These are phyloP conservation scores for Pyrus bretschneideri DNA, from an alignment of 306 rosid genomes.

Conservation along the genomic window DNA sequence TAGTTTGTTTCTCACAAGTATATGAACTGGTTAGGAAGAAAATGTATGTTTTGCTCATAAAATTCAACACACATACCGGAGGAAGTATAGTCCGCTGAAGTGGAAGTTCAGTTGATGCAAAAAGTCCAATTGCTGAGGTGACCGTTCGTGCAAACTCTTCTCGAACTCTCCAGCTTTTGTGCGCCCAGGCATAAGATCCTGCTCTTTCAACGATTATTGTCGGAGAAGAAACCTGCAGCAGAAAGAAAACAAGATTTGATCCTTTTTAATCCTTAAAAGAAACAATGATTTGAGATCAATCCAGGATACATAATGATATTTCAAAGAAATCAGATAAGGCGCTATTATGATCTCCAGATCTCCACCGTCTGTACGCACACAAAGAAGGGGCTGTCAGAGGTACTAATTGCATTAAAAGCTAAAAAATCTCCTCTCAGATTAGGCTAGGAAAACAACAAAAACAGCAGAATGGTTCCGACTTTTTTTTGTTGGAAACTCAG, in stretches of 20 bases:
- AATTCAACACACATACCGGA: conserved; percentile 51
- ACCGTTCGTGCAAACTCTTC: conserved; percentile 96
- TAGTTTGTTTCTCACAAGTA: conserved; percentile 7
- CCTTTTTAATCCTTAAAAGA: neutral
- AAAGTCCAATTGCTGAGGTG: conserved; percentile 87
- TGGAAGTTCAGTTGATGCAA: conserved; percentile 85
- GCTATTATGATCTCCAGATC: neutral
- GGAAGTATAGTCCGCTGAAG: conserved; percentile 93
- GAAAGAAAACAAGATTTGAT: neutral
- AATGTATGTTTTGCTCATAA: conserved; percentile 1
- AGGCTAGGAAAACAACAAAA: neutral
- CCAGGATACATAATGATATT: no score
- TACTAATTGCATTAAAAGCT: neutral
- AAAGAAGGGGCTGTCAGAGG: neutral
- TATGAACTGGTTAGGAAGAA: neutral
- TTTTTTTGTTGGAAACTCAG: neutral
- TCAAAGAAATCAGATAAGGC: neutral
- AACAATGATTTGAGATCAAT: neutral
- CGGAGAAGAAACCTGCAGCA: conserved; percentile 84
- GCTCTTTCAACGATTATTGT: conserved; percentile 98
- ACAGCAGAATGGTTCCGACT: neutral
- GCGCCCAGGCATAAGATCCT: conserved; percentile 90
- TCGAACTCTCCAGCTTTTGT: conserved; percentile 96
- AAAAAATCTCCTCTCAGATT: neutral
- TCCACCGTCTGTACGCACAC: neutral